phyloP scores from a whole-genome alignment of 352 stramenopile species.

The Globisporangium alternatum region DNA sequence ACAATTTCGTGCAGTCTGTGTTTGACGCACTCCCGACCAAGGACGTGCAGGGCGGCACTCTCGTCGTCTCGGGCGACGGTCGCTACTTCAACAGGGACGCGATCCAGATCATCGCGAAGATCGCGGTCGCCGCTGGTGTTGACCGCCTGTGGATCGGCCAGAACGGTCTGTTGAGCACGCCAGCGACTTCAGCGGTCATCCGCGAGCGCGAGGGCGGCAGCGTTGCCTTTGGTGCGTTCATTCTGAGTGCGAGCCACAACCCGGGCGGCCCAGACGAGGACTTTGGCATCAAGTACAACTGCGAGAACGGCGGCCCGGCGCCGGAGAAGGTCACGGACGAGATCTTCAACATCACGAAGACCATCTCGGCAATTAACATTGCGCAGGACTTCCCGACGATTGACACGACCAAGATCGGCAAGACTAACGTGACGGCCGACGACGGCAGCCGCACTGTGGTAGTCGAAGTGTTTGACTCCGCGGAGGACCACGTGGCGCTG shows the following conservation, averaged over 20 bases:
- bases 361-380: slow-evolving; percentile 95
- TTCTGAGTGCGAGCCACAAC: slow-evolving; percentile 98
- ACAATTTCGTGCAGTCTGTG: slow-evolving; percentile 98
- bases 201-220: slow-evolving; percentile 91
- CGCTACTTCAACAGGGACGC: slow-evolving; percentile 92
- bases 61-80: slow-evolving; percentile 96
- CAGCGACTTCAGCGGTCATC: slow-evolving; percentile 96
- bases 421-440: slow-evolving; percentile 72
- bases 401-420: slow-evolving; percentile 69
- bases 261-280: slow-evolving; percentile 97
- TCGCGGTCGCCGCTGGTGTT: slow-evolving; percentile 97
- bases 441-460: slow-evolving; percentile 90
- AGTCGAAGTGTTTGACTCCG: slow-evolving; percentile 97
- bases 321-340: slow-evolving; percentile 96
- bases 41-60: slow-evolving; percentile 92
- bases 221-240: slow-evolving; percentile 94
- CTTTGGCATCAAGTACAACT: slow-evolving; percentile 99
- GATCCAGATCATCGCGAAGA: slow-evolving; percentile 97
- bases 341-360: slow-evolving; percentile 95
- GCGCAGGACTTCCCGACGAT: slow-evolving; percentile 78
- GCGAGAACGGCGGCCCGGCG: slow-evolving; percentile 96
- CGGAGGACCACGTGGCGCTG: slow-evolving; percentile 94
- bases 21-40: slow-evolving; percentile 96
- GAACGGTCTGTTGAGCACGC: slow-evolving; percentile 96
- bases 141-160: slow-evolving; percentile 95